These are phyloP conservation scores for Hypholoma fasciculare DNA, from an alignment of 768 basidiomycete species.

Conservation along the genomic window DNA sequence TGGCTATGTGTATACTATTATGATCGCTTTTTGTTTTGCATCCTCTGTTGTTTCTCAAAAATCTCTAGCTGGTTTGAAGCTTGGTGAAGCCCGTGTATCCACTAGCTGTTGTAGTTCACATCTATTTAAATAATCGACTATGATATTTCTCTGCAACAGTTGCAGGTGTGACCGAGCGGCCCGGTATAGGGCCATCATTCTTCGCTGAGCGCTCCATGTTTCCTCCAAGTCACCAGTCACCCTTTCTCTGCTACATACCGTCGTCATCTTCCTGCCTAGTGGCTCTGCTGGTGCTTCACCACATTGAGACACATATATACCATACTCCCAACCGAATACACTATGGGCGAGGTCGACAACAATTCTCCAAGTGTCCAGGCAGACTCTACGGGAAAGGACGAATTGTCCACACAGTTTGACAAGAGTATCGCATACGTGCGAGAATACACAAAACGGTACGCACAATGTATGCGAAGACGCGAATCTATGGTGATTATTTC, in stretches of 20 bases:
- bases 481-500: not conserved
- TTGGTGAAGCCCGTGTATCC: not conserved
- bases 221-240: no score
- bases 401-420: conserved; percentile 18
- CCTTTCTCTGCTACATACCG: no score
- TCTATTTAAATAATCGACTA: not conserved
- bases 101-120: not conserved
- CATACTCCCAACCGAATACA: not conserved
- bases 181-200: no score
- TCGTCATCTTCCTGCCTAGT: no score
- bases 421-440: conserved; percentile 15
- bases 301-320: no score
- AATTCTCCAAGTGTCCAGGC: conserved; percentile 1
- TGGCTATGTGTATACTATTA: conserved; percentile 21
- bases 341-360: conserved; percentile 9
- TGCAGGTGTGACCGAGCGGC: no score
- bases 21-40: conserved; percentile 14
- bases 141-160: no score
- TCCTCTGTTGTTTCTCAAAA: conserved; percentile 11
- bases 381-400: conserved; percentile 5
- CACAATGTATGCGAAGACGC: not conserved
- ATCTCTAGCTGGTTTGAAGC: conserved; percentile 1
- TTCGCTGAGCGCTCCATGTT: no score
- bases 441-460: conserved; percentile 18
- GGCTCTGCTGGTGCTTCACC: no score